phyloP scores from a whole-genome alignment of 495 filamentous ascomycete genomes.

The Oidiodendron maius region DNA sequence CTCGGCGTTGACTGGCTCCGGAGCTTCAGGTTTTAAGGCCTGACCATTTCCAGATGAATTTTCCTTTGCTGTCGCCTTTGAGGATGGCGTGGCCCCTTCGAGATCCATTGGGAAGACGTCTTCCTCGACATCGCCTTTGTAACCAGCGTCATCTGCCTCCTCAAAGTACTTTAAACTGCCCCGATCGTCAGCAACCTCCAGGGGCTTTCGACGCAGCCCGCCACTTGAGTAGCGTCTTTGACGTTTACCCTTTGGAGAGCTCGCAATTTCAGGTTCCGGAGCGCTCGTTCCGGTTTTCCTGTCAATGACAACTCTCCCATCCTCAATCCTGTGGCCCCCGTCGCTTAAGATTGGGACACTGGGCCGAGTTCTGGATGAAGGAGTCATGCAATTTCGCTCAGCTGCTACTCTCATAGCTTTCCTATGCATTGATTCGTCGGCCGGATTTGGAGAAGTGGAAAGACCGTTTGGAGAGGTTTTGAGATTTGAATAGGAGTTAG shows the following conservation, averaged over 20 bases:
- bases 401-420: conserved; percentile 21
- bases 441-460: not conserved
- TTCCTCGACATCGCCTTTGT: conserved; percentile 72
- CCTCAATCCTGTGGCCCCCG: not conserved
- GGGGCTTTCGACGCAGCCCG: conserved; percentile 63
- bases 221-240: conserved; percentile 74
- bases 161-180: conserved; percentile 79
- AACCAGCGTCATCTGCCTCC: conserved; percentile 68
- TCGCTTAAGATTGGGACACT: not conserved
- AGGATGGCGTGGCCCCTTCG: conserved; percentile 22
- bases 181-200: conserved; percentile 53
- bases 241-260: conserved; percentile 33
- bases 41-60: not conserved
- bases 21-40: not conserved
- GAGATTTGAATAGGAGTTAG: conserved; percentile 22
- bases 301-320: conserved; percentile 24
- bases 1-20: not conserved
- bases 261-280: conserved; percentile 44
- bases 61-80: not conserved
- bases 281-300: conserved; percentile 48
- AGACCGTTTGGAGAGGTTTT: conserved; percentile 16
- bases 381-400: conserved; percentile 1
- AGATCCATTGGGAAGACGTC: conserved; percentile 71
- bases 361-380: not conserved
- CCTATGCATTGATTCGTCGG: conserved; percentile 20